Conservation (phyloP, 202 grass and related monocot species). For the Schoenoplectus triqueter region DNA sequence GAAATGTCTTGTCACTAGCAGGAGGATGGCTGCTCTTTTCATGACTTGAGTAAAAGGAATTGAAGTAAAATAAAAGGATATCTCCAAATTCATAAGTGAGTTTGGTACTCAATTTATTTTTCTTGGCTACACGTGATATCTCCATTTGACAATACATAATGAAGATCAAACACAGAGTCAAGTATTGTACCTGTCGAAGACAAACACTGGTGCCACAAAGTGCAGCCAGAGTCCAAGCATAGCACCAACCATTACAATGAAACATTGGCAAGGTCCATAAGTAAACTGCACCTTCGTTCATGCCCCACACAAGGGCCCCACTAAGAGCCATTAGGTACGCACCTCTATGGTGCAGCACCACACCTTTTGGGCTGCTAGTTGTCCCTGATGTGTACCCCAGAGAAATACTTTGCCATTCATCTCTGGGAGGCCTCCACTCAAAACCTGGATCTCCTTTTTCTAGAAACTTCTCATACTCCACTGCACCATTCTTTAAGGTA, state of each 20-base stretch:
- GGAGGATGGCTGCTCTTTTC: neutral
- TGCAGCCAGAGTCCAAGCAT: slow-evolving; percentile 86
- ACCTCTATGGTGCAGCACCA: slow-evolving; percentile 92
- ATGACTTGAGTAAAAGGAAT: slow-evolving; percentile 15
- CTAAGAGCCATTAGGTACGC: slow-evolving; percentile 94
- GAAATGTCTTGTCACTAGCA: neutral
- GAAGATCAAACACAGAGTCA: slow-evolving; percentile 1
- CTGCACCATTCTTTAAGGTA: slow-evolving; percentile 73
- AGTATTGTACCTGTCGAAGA: slow-evolving; percentile 77
- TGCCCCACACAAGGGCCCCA: slow-evolving; percentile 69
- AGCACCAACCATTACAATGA: slow-evolving; percentile 97
- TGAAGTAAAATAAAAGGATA: neutral
- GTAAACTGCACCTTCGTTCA: slow-evolving; percentile 77
- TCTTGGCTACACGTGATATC: slow-evolving; percentile 34
- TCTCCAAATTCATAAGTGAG: slow-evolving; percentile 1
- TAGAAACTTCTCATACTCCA: slow-evolving; percentile 86
- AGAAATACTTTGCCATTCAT: slow-evolving; percentile 96
- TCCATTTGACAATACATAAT: slow-evolving; percentile 16
- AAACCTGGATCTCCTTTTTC: slow-evolving; percentile 78
- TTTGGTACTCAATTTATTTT: neutral
- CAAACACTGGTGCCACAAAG: slow-evolving; percentile 88
- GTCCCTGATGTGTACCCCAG: slow-evolving; percentile 95
- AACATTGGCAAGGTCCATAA: slow-evolving; percentile 98
- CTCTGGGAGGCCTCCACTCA: slow-evolving; percentile 83
- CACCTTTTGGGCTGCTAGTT: slow-evolving; percentile 86